Evolutionary conservation across 139 green algal species (phyloP), one percentile per base, ranked within the genome.

Genomic region (Microglena sp.): DNA sequence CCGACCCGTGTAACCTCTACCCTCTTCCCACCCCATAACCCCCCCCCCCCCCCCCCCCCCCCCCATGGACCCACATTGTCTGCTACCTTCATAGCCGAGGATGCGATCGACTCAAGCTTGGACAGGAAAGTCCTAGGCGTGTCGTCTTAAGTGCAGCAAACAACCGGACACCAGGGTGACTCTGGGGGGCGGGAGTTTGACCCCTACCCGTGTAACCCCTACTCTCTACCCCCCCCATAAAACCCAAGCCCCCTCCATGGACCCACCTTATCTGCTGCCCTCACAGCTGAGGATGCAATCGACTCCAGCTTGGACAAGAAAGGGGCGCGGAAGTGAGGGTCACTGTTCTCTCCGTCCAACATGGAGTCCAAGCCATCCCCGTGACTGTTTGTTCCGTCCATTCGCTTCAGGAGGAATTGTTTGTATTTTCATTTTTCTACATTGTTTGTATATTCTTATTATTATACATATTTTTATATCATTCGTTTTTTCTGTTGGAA

Each of bases 231-330:
- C 40, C 40, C 40, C 40, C 40, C 40, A n/a, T n/a, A n/a, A n/a
- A n/a, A n/a, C n/a, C n/a, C n/a, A n/a, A n/a, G 40, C 8, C 40
- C 40, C 66, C 8, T 46, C 40, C 40, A 8, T 46, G 40, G 18
- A 29, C 66, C 35, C 60, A 85, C 74, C 71, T 90, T 92, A 67
- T 94, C 90, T 0, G 89, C 90, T 8, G 85, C 86, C 18, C 87
- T 77, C n/a, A 96, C 90, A 8, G 90, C 86, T 11, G 77, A 84
- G 11, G 80, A 87, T 7, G 85, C 87, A 34, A 96, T 91, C 57
- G 75, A 79, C 68, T 96, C 90, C 63, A 95, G 78, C 79, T 95
- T 92, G 57, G 70, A 78, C 24, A 81, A 66, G 65, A 74, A 81
- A 0, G 76, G 69, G 26, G 35, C 55, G 44, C 59, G 45, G n/a